Base-by-base conservation (phyloP, 2,329 filamentous ascomycete species). In the Cucurbitaria berberidis region DNA sequence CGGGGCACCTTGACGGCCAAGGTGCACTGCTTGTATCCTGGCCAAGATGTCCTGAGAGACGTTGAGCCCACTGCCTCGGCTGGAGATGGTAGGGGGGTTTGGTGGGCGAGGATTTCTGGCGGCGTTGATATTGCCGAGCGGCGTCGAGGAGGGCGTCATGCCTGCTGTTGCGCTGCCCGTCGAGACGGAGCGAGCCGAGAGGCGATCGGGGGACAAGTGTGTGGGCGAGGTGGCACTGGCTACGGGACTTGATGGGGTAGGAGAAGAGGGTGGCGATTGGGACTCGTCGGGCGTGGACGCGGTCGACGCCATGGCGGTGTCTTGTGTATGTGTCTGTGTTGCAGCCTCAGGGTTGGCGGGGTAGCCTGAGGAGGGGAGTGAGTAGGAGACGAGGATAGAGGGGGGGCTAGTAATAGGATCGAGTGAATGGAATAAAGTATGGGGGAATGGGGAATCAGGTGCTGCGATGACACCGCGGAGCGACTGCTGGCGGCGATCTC, bases 71-170 rank as follows among this genome's bases (percentile, higher is more conserved):
- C 82, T 81, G 35, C 79, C 76, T 51, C 80, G 75, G 64, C 74
- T 75, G 53, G 77, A 74, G 46, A 77, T 75, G 35, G 79, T 73
- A 19, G 76, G 72, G 6, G 77, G 73, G 3, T 76, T 73, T 22
- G 52, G 64, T 15, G 53, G 68, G 19, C 73, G 74, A 13, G 82
- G 82, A 66, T 84, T 80, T 59, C 86, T 79, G 34, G 86, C 86
- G 43, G 86, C 84, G 74, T 88, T 91, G 67, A 96, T 79, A 52
- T 90, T 84, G 35, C 91, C 91, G 3, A 93, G 80, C 35, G 90
- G 87, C 24, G 89, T 95, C n/a, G 92, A 96, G n/a, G 87, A 92
- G 6, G 89, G 78, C 50, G 85, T 90, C 86, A 96, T 92, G 51
- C 76, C 74, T 26, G 78, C 69, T 48, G 66, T 68, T 11, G 65